Evolutionary conservation across 805 yeast genomes (phyloP), one percentile per base, ranked within the genome.

Genomic region (Ogataea haglerorum): DNA sequence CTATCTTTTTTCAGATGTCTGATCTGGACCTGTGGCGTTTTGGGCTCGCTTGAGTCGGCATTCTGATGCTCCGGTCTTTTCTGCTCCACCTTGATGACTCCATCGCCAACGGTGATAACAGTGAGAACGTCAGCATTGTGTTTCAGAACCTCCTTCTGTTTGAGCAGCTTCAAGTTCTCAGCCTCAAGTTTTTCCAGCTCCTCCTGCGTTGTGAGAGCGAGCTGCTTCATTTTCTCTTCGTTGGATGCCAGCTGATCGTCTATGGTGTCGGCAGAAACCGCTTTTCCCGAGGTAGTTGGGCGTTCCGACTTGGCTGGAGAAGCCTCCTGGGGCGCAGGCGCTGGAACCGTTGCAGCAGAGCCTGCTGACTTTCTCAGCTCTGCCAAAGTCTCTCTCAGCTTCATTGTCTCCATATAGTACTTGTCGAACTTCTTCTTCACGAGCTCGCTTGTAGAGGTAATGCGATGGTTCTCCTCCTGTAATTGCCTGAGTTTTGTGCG

Each of bases 341-440:
- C n/a, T 6, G 22, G 19, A 14, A 9, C 21, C 21, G 21, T 19
- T 6, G 21, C 21, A 6, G 21, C 21, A 19, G 21, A 19, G 21
- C 10, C 7, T 3, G 21, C 21, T 19, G 21, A 19, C 27, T 21
- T 39, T 26, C 19, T 30, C 19, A 30, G 22, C n/a, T n/a, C 19
- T 14, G 36, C 34, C 31, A 50, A 31, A 31, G 43, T 26, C 3
- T 36, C 42, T 30, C 43, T 43, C 30, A 51, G 32, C 15, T 36
- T 30, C 30, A 34, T 29, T 6, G 49, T 41, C 30, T 50, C 54
- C 14, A 36, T 21, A 23, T 50, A 47, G 29, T 50, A 50, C 25
- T 47, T 47, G 31, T 43, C 48, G 17, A 50, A 45, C 36, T 50
- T 50, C 21, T 19, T 8, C 36, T 50, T 47, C 26, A 50, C 32